Base-by-base conservation (phyloP, 768 basidiomycete genomes). In the Podaxis sp. region DNA sequence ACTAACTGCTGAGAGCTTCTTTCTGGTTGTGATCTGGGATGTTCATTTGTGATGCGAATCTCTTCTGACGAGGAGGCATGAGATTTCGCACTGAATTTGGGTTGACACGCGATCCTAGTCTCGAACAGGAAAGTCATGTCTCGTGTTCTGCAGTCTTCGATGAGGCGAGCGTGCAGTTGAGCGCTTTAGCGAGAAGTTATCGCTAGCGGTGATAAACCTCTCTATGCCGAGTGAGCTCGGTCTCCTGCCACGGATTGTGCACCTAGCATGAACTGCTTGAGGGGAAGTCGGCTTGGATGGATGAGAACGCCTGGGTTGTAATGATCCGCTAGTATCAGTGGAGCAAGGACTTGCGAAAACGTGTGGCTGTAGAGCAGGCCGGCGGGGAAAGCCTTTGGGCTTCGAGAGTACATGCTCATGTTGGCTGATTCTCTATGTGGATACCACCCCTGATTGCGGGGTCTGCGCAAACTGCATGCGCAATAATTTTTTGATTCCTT, bases 341-440 rank as follows among this genome's bases (percentile, higher is more conserved):
- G 59, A 41, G 51, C 59, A 52, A 53, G 24, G 55, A 29, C 22
- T 38, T 22, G 58, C 49, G 49, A 51, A 51, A 51, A 33, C 25
- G 47, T 25, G 50, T 41, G 46, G 43, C 55, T 40, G n/a, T n/a
- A 27, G 22, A 53, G 52, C 60, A 55, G 33, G 24, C 13, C 53
- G 55, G 61, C 27, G 61, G 61, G 61, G 61, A 29, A 62, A 62
- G 61, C 54, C 24, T 37, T 38, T 37, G 36, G 7, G 61, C 61
- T 62, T 62, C 61, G 61, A 62, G 54, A 62, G 61, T 56, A 62
- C 61, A 24, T 52, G 58, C 17, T 58, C 51, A 43, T 25, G 50
- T 50, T 27, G 29, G 22, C 54, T 40, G 54, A 55, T 25, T 40
- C 54, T 22, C 25, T 19, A 19, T 17, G 53, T 38, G 36, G 53